Base-by-base conservation (phyloP, 2,329 filamentous ascomycete genomes). In the Cladosporium sp. region DNA sequence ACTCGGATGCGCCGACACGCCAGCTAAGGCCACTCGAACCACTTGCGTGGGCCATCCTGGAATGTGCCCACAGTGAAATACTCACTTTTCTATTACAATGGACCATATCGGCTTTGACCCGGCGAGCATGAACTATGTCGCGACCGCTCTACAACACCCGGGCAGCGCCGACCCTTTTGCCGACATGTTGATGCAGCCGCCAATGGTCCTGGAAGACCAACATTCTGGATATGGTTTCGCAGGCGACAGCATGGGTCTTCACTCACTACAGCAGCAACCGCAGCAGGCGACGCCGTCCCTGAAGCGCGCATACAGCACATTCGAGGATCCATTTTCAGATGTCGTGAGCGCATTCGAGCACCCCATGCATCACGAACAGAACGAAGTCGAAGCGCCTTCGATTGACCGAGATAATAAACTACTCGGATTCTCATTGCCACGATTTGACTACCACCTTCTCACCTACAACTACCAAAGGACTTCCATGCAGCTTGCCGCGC, bases 401-500 rank as follows among this genome's bases (percentile, higher is more conserved):
- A 83, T 86, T 67, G 83, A 86, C 59, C 82, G 82, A 65, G 84
- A 86, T 70, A 82, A 86, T 71, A 80, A 80, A 69, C 74, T 80
- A 20, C 73, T 81, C 50, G 75, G 77, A 70, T 80, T 81, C 71
- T 78, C 75, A 1, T 66, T 72, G n/a, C 78, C 78, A 4, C 66
- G 64, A 37, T 71, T 77, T 49, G 72, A 83, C 55, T 86, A 83
- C 35, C 80, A 81, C 3, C 75, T 90, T 7, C 73, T 91, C 49
- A 88, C 90, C 64, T 87, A 88, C 61, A 74, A 79, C 6, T 86
- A 83, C 53, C 80, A 85, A 50, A 78, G 83, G 58, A 82, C 83
- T 28, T 84, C 88, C 56, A 77, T 89, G 10, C 79, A 76, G 65
- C 85, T 92, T 78, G 81, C 81, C 20, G 89, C 89, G 15, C 89